These are phyloP conservation scores for Fonsecaea pugnacius DNA, from an alignment of 2,329 filamentous ascomycete genomes.

Conservation along the genomic window DNA sequence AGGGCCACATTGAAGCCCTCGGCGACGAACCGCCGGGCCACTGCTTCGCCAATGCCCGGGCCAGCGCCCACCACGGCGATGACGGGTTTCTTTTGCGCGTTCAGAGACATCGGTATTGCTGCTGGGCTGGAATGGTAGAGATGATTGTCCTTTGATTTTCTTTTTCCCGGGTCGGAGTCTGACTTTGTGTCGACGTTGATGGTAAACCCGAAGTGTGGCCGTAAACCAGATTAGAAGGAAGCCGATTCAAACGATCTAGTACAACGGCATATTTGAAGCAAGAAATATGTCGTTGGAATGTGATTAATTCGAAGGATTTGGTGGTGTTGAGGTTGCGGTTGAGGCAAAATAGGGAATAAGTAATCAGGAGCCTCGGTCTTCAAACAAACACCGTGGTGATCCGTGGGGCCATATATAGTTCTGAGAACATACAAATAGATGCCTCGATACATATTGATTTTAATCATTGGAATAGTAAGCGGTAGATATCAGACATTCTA, in stretches of 20 bases:
- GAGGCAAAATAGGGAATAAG: neutral
- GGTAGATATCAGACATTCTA: neutral
- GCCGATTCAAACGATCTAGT: neutral
- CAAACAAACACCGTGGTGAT: neutral
- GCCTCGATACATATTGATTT: neutral
- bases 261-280: neutral
- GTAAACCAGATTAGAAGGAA: neutral
- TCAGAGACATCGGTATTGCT: conserved; percentile 23
- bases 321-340: neutral
- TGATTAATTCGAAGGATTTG: neutral
- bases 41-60: conserved; percentile 34
- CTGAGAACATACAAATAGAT: too few species aligned
- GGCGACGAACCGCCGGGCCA: conserved; percentile 32
- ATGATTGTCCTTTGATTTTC: neutral
- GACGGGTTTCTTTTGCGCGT: conserved; percentile 30
- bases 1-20: conserved; percentile 31
- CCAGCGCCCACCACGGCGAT: conserved; percentile 34
- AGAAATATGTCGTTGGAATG: neutral
- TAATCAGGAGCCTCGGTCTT: neutral
- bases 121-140: neutral
- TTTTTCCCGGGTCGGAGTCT: neutral
- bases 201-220: neutral
- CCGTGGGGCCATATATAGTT: neutral
- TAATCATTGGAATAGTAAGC: neutral
- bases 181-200: neutral